A percentile compares a stretch with the other conserved stretches of the same genome.
phyloP scores from a whole-genome alignment of 169 alveolate species.

The Eimeria maxima region DNA sequence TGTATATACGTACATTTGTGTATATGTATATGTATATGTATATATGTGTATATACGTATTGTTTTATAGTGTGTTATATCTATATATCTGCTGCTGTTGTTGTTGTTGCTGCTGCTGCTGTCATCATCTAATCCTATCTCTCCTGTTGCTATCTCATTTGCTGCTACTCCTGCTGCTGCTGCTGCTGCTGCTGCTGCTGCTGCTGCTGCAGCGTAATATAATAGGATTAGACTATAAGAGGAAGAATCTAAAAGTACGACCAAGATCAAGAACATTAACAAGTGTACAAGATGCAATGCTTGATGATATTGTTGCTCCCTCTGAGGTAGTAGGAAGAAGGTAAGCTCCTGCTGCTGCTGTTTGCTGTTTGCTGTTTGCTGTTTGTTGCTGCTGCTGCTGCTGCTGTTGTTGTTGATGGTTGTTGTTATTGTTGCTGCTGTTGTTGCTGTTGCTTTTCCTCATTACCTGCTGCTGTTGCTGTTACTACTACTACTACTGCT shows the following conservation, averaged over 20 bases:
- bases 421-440: background rate
- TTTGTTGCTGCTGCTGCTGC: background rate
- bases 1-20: too few species aligned
- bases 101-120: conserved; percentile 53
- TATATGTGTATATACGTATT: background rate
- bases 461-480: background rate
- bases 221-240: conserved; percentile 92
- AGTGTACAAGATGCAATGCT: conserved; percentile 97
- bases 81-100: conserved; percentile 52
- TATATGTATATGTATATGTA: too few species aligned
- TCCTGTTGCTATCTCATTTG: too few species aligned
- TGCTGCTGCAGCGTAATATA: conserved; percentile 89
- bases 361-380: background rate
- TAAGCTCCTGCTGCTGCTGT: background rate
- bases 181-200: too few species aligned
- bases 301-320: conserved; percentile 97
- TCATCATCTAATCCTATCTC: background rate
- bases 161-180: too few species aligned
- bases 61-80: too few species aligned
- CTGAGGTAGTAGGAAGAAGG: conserved; percentile 96
- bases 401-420: background rate
- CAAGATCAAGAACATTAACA: conserved; percentile 97
- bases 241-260: conserved; percentile 95
- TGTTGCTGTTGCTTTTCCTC: background rate
- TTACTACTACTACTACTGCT: too few species aligned